These are phyloP conservation scores for Echeveria elegans DNA, from an alignment of 164 flowering plant genomes.

Conservation along the genomic window DNA sequence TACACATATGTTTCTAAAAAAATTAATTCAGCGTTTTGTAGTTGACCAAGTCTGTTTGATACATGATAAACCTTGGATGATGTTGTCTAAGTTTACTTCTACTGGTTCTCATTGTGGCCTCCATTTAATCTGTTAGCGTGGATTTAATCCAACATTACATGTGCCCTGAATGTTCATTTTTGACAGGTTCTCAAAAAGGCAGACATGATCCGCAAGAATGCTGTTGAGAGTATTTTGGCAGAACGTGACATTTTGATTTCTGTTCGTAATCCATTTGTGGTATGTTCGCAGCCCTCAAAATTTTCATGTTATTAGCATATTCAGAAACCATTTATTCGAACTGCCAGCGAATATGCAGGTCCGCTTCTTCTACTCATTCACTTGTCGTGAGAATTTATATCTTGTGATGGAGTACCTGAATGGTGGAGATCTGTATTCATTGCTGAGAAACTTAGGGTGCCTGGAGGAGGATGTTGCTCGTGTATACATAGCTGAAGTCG, in stretches of 20 bases:
- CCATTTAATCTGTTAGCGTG: not conserved
- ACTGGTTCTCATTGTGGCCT: not conserved
- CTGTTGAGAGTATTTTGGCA: conserved; percentile 97
- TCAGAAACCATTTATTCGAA: conserved; percentile 9
- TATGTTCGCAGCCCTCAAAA: conserved; percentile 37
- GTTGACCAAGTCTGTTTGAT: too few relatives aligned
- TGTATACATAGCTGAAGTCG: conserved; percentile 95
- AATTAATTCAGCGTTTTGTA: too few relatives aligned
- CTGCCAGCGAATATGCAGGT: conserved; percentile 50
- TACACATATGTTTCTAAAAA: too few relatives aligned
- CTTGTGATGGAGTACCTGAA: conserved; percentile 99
- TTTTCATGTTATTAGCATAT: not conserved
- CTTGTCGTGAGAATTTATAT: conserved; percentile 94
- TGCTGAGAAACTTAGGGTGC: conserved; percentile 95
- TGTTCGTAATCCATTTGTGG: conserved; percentile 99
- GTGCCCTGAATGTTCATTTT: conserved; percentile 4
- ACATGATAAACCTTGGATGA: too few relatives aligned
- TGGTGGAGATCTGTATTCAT: conserved; percentile 96
- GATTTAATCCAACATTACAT: not conserved
- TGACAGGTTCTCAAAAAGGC: conserved; percentile 91
- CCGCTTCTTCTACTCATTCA: conserved; percentile 98
- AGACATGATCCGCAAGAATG: conserved; percentile 98
- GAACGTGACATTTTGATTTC: conserved; percentile 95
- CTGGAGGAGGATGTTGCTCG: conserved; percentile 96
- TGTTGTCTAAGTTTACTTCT: too few relatives aligned